phyloP scores from a whole-genome alignment of 345 rosid genomes.

The Anacardium occidentale region DNA sequence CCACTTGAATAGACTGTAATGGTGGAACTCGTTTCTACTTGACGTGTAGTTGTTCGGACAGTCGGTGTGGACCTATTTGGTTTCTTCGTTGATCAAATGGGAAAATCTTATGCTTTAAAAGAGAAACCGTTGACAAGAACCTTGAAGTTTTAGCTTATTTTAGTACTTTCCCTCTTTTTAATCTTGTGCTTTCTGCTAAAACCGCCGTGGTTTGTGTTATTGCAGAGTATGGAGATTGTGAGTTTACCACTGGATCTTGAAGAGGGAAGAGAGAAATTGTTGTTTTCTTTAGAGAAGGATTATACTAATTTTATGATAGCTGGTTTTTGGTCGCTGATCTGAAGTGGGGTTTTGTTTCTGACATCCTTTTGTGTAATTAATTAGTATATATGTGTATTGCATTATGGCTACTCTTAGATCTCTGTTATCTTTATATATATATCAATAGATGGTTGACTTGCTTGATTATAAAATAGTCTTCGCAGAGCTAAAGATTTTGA shows the following conservation, averaged over 20 bases:
- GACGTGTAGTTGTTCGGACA: too few relatives aligned
- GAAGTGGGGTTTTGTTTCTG: background rate
- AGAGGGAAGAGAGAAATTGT: background rate
- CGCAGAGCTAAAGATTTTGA: too few relatives aligned
- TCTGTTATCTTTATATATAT: too few relatives aligned
- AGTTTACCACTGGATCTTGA: conserved; percentile 65
- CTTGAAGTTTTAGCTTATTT: background rate
- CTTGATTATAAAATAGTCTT: too few relatives aligned
- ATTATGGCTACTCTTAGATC: background rate
- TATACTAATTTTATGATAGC: background rate
- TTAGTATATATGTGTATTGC: background rate
- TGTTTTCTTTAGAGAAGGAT: background rate
- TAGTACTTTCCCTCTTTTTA: background rate
- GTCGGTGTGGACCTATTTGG: too few relatives aligned
- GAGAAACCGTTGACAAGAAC: background rate
- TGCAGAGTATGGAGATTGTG: conserved; percentile 64
- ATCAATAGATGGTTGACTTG: too few relatives aligned
- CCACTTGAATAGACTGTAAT: too few relatives aligned
- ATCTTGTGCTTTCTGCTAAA: too few relatives aligned
- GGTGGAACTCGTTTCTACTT: too few relatives aligned
- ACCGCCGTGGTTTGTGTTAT: background rate
- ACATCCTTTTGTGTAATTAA: background rate
- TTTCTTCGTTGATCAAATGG: background rate
- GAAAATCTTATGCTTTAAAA: background rate
- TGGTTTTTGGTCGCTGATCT: background rate